A percentile compares a stretch with the other conserved stretches of the same genome.
phyloP scores from a whole-genome alignment of 164 flowering plant genomes.

The Dillenia suffruticosa region DNA sequence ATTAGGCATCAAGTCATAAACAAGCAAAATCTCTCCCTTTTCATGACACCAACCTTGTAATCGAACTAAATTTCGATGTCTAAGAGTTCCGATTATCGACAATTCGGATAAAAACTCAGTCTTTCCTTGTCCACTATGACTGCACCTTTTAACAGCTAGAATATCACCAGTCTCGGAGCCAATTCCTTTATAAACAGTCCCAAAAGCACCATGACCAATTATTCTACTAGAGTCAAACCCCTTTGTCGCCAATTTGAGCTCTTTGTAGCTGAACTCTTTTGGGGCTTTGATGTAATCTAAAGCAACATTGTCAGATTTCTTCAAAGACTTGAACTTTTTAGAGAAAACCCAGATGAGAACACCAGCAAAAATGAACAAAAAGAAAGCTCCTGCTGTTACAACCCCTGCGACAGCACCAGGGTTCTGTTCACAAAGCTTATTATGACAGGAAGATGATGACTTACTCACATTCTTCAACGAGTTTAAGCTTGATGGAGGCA shows the following conservation, averaged over 20 bases:
- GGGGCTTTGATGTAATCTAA: constrained; percentile 66
- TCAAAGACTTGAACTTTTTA: constrained; percentile 34
- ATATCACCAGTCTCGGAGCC: constrained; percentile 55
- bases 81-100: constrained; percentile 83
- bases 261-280: constrained; percentile 68
- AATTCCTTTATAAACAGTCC: constrained; percentile 82
- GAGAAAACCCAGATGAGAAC: constrained; percentile 60
- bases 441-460: constrained; percentile 57
- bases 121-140: constrained; percentile 73
- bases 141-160: constrained; percentile 84
- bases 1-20: constrained; percentile 88
- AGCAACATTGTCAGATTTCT: constrained; percentile 37
- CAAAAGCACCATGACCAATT: constrained; percentile 90
- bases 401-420: constrained; percentile 85
- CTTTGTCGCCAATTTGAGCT: constrained; percentile 67
- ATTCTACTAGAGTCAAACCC: constrained; percentile 54
- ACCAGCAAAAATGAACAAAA: constrained; percentile 54
- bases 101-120: constrained; percentile 79
- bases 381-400: constrained; percentile 70
- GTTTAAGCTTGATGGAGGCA: constrained; percentile 26
- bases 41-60: constrained; percentile 98
- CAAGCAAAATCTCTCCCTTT: constrained; percentile 82
- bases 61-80: constrained; percentile 83
- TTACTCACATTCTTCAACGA: constrained; percentile 13
- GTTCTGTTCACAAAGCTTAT: constrained; percentile 47